These are phyloP conservation scores for Crithidia mellificae DNA, from an alignment of 208 protist species.

Conservation along the genomic window DNA sequence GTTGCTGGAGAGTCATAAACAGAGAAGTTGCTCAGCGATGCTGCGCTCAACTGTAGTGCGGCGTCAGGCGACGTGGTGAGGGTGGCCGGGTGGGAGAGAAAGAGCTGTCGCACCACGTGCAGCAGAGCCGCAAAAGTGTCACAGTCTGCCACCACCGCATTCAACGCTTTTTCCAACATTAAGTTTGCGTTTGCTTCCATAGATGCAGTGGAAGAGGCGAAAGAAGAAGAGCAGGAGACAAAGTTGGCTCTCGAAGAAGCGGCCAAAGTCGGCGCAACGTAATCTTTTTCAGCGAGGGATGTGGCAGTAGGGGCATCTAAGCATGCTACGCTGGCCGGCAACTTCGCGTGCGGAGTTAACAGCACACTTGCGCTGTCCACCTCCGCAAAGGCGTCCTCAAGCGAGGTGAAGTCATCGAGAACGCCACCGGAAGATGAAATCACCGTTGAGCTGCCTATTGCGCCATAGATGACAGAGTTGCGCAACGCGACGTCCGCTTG, in stretches of 20 bases:
- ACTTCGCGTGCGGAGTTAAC: too few relatives aligned
- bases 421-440: neutral
- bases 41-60: slow-evolving; percentile 1
- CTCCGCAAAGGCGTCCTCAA: slow-evolving; percentile 19
- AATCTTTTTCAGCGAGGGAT: too few relatives aligned
- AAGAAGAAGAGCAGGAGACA: too few relatives aligned
- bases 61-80: slow-evolving; percentile 4
- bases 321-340: too few relatives aligned
- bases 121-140: neutral
- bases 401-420: slow-evolving; percentile 18
- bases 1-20: too few relatives aligned
- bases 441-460: too few relatives aligned
- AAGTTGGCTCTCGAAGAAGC: too few relatives aligned
- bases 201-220: neutral
- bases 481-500: too few relatives aligned
- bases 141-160: neutral
- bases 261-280: too few relatives aligned
- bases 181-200: neutral
- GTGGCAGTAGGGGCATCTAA: too few relatives aligned
- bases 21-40: neutral
- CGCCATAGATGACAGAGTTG: too few relatives aligned
- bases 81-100: slow-evolving; percentile 8
- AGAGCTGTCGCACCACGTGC: slow-evolving; percentile 14
- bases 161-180: slow-evolving; percentile 8
- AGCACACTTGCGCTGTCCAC: neutral